phyloP scores from a whole-genome alignment of 2,329 filamentous ascomycete genomes.

The Arthrobotrys iridis region DNA sequence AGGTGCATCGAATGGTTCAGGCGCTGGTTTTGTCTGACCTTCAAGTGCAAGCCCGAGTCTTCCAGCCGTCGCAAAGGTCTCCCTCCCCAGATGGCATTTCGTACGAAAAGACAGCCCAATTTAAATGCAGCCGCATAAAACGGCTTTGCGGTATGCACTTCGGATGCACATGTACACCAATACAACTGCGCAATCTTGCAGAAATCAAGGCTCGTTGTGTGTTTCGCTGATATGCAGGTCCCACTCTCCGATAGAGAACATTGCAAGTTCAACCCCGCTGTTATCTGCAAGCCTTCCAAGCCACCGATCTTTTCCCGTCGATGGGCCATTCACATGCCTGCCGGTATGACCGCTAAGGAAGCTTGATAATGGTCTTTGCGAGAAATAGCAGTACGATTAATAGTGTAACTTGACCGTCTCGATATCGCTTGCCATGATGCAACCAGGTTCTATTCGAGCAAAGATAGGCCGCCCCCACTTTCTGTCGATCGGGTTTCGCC shows the following conservation, averaged over 20 bases:
- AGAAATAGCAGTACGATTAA: neutral
- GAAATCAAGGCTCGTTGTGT: conserved; percentile 22
- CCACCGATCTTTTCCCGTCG: conserved; percentile 2
- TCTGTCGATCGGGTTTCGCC: neutral
- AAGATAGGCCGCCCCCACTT: conserved; percentile 3
- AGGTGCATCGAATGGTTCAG: too few species aligned
- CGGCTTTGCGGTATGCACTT: neutral
- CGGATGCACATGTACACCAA: too few species aligned
- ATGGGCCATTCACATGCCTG: neutral
- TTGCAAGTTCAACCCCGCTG: neutral
- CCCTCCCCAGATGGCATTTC: neutral
- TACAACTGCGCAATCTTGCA: conserved; percentile 17
- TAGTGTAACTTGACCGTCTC: neutral
- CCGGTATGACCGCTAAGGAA: neutral
- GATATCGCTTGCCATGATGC: neutral
- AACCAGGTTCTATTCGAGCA: neutral
- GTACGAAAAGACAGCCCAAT: neutral
- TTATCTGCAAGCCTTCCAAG: neutral
- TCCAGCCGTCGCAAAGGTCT: neutral
- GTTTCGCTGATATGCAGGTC: neutral
- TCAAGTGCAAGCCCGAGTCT: too few species aligned
- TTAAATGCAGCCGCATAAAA: too few species aligned
- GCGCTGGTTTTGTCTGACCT: too few species aligned
- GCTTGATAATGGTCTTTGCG: neutral
- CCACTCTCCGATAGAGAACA: neutral